phyloP scores from a whole-genome alignment of 257 asterid genomes.

The Penstemon barbatus region DNA sequence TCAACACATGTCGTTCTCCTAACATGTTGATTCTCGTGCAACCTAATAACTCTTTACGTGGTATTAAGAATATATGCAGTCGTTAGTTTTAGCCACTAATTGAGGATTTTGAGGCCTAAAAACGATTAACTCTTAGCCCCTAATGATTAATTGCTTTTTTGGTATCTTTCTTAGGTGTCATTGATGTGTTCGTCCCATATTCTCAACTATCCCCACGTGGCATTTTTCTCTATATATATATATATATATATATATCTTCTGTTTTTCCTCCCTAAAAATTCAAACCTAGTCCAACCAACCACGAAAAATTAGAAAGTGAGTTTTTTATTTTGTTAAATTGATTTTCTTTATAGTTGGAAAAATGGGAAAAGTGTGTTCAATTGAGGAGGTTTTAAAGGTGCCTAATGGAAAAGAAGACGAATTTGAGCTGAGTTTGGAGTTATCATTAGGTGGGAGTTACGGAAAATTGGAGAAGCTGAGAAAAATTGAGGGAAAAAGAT shows the following conservation, averaged over 20 bases:
- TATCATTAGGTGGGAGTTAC: slow-evolving; percentile 65
- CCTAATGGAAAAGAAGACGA: slow-evolving; percentile 33
- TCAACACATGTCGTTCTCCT: slow-evolving; percentile 33
- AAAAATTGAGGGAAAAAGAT: slow-evolving; percentile 4
- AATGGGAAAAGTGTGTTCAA: slow-evolving; percentile 19
- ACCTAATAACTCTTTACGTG: slow-evolving; percentile 23
- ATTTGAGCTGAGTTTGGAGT: slow-evolving; percentile 57
- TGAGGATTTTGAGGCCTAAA: slow-evolving; percentile 29
- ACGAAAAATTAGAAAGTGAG: neutral
- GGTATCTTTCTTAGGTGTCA: slow-evolving; percentile 42
- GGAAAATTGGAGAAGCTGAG: slow-evolving; percentile 26
- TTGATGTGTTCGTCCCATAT: slow-evolving; percentile 16
- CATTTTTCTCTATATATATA: slow-evolving; percentile 25
- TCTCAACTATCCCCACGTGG: slow-evolving; percentile 52
- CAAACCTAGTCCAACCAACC: slow-evolving; percentile 29
- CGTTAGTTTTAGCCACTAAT: slow-evolving; percentile 32
- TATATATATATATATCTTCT: slow-evolving; percentile 2
- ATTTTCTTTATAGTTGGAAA: neutral
- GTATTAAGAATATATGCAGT: slow-evolving; percentile 12
- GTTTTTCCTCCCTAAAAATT: slow-evolving; percentile 15
- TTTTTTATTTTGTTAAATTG: neutral
- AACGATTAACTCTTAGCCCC: slow-evolving; percentile 32
- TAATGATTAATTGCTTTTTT: slow-evolving; percentile 10
- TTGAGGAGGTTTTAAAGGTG: slow-evolving; percentile 21
- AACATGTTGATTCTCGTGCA: slow-evolving; percentile 10